Evolutionary conservation across 257 asterid genomes (phyloP).

Genomic region (Catharanthus roseus): DNA sequence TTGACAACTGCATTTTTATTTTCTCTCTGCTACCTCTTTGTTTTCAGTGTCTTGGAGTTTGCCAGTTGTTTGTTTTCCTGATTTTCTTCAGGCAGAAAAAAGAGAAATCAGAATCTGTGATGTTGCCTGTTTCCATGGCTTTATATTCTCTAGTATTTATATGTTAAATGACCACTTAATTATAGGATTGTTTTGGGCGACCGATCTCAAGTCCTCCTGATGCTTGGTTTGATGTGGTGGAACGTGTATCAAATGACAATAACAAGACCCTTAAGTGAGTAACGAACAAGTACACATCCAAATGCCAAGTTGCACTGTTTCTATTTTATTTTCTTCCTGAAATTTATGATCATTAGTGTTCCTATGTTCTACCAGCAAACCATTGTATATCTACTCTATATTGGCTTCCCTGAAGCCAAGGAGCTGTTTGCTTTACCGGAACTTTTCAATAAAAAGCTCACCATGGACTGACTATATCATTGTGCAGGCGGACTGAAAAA

Average conservation of each 20-base stretch:
- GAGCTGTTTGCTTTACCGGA: not conserved
- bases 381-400: not conserved
- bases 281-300: not conserved
- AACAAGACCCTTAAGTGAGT: slow-evolving; percentile 87
- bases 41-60: not conserved
- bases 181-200: slow-evolving; percentile 94
- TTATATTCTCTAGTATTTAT: slow-evolving; percentile 5
- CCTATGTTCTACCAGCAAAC: not conserved
- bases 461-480: slow-evolving; percentile 6
- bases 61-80: not conserved
- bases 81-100: not conserved
- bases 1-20: not conserved
- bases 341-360: not conserved
- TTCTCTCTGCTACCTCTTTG: not conserved
- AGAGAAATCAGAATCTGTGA: not conserved
- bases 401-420: not conserved
- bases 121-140: not conserved
- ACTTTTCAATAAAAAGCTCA: not conserved
- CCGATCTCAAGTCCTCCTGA: slow-evolving; percentile 98
- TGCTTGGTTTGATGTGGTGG: slow-evolving; percentile 99
- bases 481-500: slow-evolving; percentile 67
- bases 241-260: slow-evolving; percentile 83
- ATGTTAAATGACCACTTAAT: slow-evolving; percentile 9
- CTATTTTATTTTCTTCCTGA: not conserved
- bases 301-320: not conserved